Evolutionary conservation across 805 yeast genomes (phyloP).

Genomic region (Metschnikowia baotianmanensis): DNA sequence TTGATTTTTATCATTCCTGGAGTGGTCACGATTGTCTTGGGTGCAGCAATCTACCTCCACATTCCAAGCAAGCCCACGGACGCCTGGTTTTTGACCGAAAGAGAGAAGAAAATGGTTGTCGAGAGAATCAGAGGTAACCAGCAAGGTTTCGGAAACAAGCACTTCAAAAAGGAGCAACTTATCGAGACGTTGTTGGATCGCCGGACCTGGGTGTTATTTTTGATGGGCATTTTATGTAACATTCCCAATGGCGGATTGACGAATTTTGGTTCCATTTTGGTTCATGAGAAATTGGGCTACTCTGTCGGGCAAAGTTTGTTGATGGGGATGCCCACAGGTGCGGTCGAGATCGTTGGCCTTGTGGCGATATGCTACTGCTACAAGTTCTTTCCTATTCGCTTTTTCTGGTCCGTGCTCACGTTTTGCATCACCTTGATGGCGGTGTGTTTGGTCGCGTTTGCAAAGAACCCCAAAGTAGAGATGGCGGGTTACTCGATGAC

Average conservation of each 20-base stretch:
- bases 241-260: constrained; percentile 32
- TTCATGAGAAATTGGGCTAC: constrained; percentile 26
- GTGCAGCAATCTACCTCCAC: constrained; percentile 45
- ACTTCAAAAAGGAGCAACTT: constrained; percentile 54
- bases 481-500: constrained; percentile 29
- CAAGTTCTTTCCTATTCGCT: constrained; percentile 33
- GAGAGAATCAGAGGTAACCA: constrained; percentile 53
- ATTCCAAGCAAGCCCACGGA: constrained; percentile 54
- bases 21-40: constrained; percentile 50
- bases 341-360: constrained; percentile 18
- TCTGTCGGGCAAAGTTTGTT: constrained; percentile 21
- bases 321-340: constrained; percentile 30
- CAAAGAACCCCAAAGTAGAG: constrained; percentile 17
- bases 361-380: too few species aligned
- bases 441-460: constrained; percentile 18
- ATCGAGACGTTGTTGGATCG: constrained; percentile 49
- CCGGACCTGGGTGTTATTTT: constrained; percentile 41
- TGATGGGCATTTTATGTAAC: constrained; percentile 26
- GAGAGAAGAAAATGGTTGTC: constrained; percentile 43
- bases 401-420: constrained; percentile 28
- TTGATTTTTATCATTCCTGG: constrained; percentile 61
- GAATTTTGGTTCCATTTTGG: constrained; percentile 30
- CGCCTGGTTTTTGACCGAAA: constrained; percentile 44
- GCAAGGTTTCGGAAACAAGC: constrained; percentile 57
- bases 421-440: constrained; percentile 17